A percentile compares a stretch with the other conserved stretches of the same genome.
Evolutionary conservation across 2,329 filamentous ascomycete genomes (phyloP).

Genomic region (Hyphodiscus sp.): DNA sequence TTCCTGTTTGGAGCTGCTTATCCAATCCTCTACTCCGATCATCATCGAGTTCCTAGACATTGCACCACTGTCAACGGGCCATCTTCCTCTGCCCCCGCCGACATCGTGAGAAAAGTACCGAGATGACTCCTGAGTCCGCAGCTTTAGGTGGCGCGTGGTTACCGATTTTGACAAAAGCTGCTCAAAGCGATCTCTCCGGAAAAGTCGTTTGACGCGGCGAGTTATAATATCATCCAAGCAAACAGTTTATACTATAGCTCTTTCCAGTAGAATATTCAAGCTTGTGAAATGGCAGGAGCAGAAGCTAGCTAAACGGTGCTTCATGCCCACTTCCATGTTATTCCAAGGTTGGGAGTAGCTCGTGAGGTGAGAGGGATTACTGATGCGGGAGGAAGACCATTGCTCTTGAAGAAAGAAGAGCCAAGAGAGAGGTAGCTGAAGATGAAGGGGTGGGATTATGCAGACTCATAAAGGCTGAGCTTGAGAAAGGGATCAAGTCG

Average conservation of each 20-base stretch:
- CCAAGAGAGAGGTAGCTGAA: slow-evolving; percentile 11
- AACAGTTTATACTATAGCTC: slow-evolving; percentile 48
- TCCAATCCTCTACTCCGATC: slow-evolving; percentile 66
- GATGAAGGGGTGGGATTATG: slow-evolving; percentile 9
- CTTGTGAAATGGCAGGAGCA: slow-evolving; percentile 42
- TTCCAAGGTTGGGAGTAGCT: slow-evolving; percentile 49
- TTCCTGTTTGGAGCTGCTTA: slow-evolving; percentile 40
- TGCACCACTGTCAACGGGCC: slow-evolving; percentile 72
- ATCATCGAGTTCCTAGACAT: slow-evolving; percentile 88
- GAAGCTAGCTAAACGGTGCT: slow-evolving; percentile 87
- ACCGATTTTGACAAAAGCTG: slow-evolving; percentile 62
- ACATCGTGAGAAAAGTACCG: slow-evolving; percentile 69
- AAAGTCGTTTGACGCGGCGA: slow-evolving; percentile 27
- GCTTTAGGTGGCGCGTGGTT: slow-evolving; percentile 62
- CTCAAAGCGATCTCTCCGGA: slow-evolving; percentile 55
- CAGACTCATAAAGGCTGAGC: slow-evolving; percentile 2
- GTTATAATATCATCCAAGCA: slow-evolving; percentile 91
- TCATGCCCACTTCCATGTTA: slow-evolving; percentile 88
- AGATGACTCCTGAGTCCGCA: slow-evolving; percentile 55
- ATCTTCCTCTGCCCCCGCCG: slow-evolving; percentile 70
- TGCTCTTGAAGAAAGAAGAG: slow-evolving; percentile 13
- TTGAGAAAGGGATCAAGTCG: slow-evolving; percentile 6
- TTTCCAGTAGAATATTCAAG: background rate
- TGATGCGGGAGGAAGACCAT: slow-evolving; percentile 14
- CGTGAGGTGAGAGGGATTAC: slow-evolving; percentile 10